A percentile compares a stretch with the other conserved stretches of the same genome.
Conservation (phyloP, 306 rosid genomes). For the Inga laurina region DNA sequence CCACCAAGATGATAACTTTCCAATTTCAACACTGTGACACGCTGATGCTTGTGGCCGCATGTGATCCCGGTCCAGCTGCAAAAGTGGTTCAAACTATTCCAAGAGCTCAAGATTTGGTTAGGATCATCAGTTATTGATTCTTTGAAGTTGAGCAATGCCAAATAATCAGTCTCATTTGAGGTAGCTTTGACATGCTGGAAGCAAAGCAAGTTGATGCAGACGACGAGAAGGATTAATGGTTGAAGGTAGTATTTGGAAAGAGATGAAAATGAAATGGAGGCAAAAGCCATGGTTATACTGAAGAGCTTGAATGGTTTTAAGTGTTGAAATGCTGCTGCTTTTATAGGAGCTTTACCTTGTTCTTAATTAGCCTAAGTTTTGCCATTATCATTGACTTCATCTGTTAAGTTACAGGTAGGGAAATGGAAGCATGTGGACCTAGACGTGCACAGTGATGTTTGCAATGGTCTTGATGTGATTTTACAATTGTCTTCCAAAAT, state of each 20-base stretch:
- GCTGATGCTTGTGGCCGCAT: neutral
- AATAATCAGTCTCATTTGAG: constrained; percentile 17
- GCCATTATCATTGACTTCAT: too few species aligned
- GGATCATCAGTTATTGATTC: neutral
- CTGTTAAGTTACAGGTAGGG: too few species aligned
- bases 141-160: constrained; percentile 2
- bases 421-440: too few species aligned
- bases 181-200: neutral
- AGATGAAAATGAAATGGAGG: neutral
- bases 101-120: neutral
- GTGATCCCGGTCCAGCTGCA: constrained; percentile 5
- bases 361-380: too few species aligned
- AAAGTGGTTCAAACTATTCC: neutral
- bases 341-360: too few species aligned
- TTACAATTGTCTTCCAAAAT: too few species aligned
- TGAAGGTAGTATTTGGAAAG: neutral
- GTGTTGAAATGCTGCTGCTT: too few species aligned
- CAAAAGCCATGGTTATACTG: neutral
- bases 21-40: neutral
- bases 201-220: neutral
- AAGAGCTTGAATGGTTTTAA: neutral
- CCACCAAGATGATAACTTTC: neutral
- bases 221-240: neutral
- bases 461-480: too few species aligned
- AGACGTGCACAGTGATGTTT: too few species aligned